A percentile compares a stretch with the other conserved stretches of the same genome.
phyloP scores from a whole-genome alignment of 805 yeast genomes.

The Priceomyces medius region DNA sequence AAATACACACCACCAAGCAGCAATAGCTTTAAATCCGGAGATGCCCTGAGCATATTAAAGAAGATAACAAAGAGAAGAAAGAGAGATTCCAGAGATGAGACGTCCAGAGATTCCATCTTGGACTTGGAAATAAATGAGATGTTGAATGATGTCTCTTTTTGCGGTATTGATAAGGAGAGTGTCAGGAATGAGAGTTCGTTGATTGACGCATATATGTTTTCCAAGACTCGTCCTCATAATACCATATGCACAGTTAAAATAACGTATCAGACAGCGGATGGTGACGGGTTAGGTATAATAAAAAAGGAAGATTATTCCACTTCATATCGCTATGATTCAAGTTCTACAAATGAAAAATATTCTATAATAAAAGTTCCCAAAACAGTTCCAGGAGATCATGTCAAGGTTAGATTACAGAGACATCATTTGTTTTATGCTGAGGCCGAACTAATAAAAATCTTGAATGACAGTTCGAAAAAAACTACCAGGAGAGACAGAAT shows the following conservation, averaged over 20 bases:
- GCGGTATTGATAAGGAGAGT: constrained; percentile 3
- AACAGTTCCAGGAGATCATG: constrained; percentile 38
- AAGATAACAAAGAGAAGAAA: constrained; percentile 22
- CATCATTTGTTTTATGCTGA: constrained; percentile 35
- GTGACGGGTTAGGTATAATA: constrained; percentile 36
- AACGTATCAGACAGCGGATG: constrained; percentile 30
- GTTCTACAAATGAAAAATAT: constrained; percentile 14
- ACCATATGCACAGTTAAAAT: constrained; percentile 19
- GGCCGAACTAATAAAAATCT: constrained; percentile 20
- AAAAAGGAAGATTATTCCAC: constrained; percentile 20
- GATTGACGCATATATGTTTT: constrained; percentile 23
- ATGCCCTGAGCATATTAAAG: background rate
- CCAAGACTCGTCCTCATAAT: constrained; percentile 18
- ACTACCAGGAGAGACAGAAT: constrained; percentile 24
- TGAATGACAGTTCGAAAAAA: constrained; percentile 9
- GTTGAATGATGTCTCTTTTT: constrained; percentile 11
- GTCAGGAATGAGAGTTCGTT: constrained; percentile 20
- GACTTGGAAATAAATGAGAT: constrained; percentile 25
- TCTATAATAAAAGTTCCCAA: constrained; percentile 37
- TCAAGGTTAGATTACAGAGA: constrained; percentile 23
- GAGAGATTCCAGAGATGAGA: constrained; percentile 29
- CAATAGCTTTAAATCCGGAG: too few relatives aligned
- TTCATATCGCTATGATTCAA: constrained; percentile 11
- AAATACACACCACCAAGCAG: too few relatives aligned
- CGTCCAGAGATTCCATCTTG: constrained; percentile 25